These are phyloP conservation scores for Microdochium paspali DNA, from an alignment of 2,329 filamentous ascomycete species.

Conservation along the genomic window DNA sequence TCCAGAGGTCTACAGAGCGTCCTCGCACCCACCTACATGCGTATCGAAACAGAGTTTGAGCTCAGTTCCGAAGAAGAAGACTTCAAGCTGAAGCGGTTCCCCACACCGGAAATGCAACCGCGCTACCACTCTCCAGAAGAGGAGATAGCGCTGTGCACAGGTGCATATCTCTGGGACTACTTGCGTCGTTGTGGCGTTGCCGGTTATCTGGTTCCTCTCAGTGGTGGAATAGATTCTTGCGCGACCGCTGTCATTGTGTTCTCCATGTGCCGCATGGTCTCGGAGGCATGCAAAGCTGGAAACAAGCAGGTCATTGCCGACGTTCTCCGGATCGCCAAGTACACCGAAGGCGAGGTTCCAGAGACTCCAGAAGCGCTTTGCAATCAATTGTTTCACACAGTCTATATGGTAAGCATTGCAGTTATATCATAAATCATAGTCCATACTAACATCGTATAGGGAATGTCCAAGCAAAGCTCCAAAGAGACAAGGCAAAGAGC, in stretches of 20 bases:
- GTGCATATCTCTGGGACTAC: conserved; percentile 60
- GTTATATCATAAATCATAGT: not conserved
- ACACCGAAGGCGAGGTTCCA: conserved; percentile 27
- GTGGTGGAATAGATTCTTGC: conserved; percentile 47
- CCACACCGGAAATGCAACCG: conserved; percentile 33
- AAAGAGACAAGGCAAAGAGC: conserved; percentile 59
- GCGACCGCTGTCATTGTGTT: conserved; percentile 37
- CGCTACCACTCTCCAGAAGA: conserved; percentile 55
- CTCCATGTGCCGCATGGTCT: conserved; percentile 45
- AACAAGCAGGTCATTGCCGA: conserved; percentile 27
- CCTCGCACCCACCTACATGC: conserved; percentile 31
- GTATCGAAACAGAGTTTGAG: conserved; percentile 27
- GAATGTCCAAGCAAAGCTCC: conserved; percentile 57
- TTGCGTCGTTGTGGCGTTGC: conserved; percentile 36
- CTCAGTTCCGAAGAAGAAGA: conserved; percentile 27
- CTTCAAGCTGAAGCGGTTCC: conserved; percentile 24
- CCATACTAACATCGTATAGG: conserved; percentile 16
- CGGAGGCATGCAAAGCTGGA: conserved; percentile 35
- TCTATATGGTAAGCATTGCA: conserved; percentile 41
- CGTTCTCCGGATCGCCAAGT: conserved; percentile 24
- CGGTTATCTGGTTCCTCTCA: conserved; percentile 48
- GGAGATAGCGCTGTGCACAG: conserved; percentile 56
- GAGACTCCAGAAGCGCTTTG: conserved; percentile 48
- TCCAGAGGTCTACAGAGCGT: conserved; percentile 51
- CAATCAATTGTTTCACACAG: conserved; percentile 40